Evolutionary conservation across 208 protist genomes (phyloP), one percentile per base, ranked within the genome.

Genomic region (Leishmania martiniquensis): DNA sequence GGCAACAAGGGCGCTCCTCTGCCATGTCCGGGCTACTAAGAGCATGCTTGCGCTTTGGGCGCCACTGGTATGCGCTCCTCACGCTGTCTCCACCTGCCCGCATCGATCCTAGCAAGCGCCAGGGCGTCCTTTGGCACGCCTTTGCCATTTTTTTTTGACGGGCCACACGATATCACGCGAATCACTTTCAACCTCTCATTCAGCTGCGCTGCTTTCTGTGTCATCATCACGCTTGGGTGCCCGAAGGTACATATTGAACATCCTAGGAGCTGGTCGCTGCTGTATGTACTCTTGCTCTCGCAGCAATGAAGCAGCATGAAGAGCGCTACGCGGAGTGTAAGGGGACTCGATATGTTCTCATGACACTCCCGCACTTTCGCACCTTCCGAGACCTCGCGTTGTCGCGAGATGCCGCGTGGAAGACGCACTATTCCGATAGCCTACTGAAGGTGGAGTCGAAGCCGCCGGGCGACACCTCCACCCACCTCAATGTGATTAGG

Each of bases 401-500:
- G 9, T 89, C 85, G 1, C 60, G 76, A 0, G 85, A 86, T 15
- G 37, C 71, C 0, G 57, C 69, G 39, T 96, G 91, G 93, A 85
- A 75, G 1, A 85, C 52, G 7, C 85, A 96, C 68, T 92, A 91
- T 79, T 82, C 65, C 1, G 91, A 92, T 54, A 47, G 42, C 4
- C 51, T 77, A 39, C 82, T 90, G 2, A 83, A 42, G 1, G 90
- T 96, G 47, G 83, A 96, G 51, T 94, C 90, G 32, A 87, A 85
- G 72, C 88, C 93, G 0, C 87, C 91, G 0, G 72, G 42, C 1
- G 91, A 92, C 57, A 51, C 72, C 32, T 84, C 87, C 4, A 92
- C 85, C 3, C 74, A 55, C 4, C 81, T 98, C 25, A 95, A 97
- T 62, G 95, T 98, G 55, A 89, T 97, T 51, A 89, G 93, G 12